These are phyloP conservation scores for Exophiala alcalophila DNA, from an alignment of 2,329 filamentous ascomycete genomes.

Conservation along the genomic window DNA sequence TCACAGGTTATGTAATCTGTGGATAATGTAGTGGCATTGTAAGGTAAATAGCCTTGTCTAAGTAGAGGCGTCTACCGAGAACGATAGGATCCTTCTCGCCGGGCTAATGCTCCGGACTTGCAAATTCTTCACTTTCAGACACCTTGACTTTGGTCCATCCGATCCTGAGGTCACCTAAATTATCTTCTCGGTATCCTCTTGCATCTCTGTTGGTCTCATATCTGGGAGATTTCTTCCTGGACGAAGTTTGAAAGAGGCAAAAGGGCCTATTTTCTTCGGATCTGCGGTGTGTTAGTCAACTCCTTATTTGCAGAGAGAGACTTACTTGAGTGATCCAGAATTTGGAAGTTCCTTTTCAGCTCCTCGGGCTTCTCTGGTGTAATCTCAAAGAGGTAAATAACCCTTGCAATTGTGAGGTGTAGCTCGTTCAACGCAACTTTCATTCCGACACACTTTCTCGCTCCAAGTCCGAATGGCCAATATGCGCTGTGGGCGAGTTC, in stretches of 20 bases:
- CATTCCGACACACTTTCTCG: conserved; percentile 2
- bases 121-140: no score
- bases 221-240: conserved; percentile 1
- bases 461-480: conserved; percentile 5
- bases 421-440: conserved; percentile 3
- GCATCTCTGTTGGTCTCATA: neutral
- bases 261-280: conserved; percentile 6
- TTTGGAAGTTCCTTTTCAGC: conserved; percentile 3
- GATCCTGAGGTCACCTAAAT: neutral
- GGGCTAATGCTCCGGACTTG: no score
- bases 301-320: neutral
- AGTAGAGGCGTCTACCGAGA: no score
- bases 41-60: no score
- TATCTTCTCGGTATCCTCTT: no score
- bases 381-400: conserved; percentile 1
- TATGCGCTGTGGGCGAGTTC: conserved; percentile 1
- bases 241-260: conserved; percentile 1
- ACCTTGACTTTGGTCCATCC: no score
- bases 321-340: conserved; percentile 4
- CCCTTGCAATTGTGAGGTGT: conserved; percentile 2
- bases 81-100: no score
- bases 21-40: no score
- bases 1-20: no score
- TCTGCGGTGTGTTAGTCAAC: neutral
- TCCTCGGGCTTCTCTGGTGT: conserved; percentile 1